Evolutionary conservation across 140 eudicot species (phyloP), one percentile per base, ranked within the genome.

Genomic region (Artemisia princeps): DNA sequence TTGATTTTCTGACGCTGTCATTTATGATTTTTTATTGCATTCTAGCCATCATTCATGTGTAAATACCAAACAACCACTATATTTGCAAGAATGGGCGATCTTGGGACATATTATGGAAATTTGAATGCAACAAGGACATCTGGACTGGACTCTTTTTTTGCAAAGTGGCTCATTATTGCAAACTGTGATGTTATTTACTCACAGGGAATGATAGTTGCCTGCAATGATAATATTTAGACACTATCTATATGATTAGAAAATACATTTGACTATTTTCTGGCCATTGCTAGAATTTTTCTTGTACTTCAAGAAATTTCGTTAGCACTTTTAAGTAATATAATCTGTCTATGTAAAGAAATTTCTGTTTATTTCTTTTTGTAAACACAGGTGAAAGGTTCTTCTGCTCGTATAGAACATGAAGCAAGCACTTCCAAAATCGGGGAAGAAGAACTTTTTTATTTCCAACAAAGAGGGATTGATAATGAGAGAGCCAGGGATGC

Each of bases 401-500:
- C 85, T 12, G 85, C 94, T 20, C 84, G 94, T 9, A 75, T 89
- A 64, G 97, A 89, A 62, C 95, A 89, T 46, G 97, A 89, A 80
- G 96, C 96, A 53, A 89, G 86, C 63, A 86, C 96, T 46, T 89
- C 95, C 4, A 89, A 89, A 78, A 89, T 86, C 0, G 95, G 95
- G 12, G 96, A 89, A 73, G 96, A 89, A 46, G 91, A 89, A 73
- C 78, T 89, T 9, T 89, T 89, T 70, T 89, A 89, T 77, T 89
- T 89, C 73, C 95, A 86, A 56, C 95, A 89, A 79, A 79, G 96
- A 67, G 96, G 96, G 10, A 86, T 89, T 0, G 96, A 89, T 77
- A 81, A 79, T 15, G 96, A 89, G 82, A 83, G 78, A 79, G 96
- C 96, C 56, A 89, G 83, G 95, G 91, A 90, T 45, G 88, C 96